These are phyloP conservation scores for Colletotrichum agaves DNA, from an alignment of 2,329 filamentous ascomycete species.

Conservation along the genomic window DNA sequence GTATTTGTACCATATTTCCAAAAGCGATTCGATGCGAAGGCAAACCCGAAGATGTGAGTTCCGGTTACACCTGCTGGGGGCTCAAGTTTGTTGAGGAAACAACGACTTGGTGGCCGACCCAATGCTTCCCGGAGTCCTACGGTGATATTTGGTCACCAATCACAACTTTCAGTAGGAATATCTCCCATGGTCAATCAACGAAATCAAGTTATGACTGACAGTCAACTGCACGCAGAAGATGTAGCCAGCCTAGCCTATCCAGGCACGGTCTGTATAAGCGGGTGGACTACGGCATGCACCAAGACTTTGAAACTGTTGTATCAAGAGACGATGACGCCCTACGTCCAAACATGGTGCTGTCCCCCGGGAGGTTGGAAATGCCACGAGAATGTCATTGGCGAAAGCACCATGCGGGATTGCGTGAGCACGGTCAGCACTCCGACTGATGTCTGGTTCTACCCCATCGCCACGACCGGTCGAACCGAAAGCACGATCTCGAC, in stretches of 20 bases:
- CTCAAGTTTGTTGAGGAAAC: not conserved
- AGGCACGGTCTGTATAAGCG: conserved; percentile 28
- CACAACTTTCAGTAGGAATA: not conserved
- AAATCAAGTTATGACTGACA: too few relatives aligned
- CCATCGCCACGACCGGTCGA: not conserved
- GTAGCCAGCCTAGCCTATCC: conserved; percentile 13
- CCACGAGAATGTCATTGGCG: not conserved
- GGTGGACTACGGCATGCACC: conserved; percentile 20
- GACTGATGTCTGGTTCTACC: conserved; percentile 14
- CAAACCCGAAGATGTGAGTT: not conserved
- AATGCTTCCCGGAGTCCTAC: too few relatives aligned
- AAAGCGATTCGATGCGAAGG: conserved; percentile 1
- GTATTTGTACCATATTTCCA: not conserved
- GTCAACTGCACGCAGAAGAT: not conserved
- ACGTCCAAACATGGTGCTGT: conserved; percentile 23
- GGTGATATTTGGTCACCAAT: not conserved
- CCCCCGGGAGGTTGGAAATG: conserved; percentile 2
- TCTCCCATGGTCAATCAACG: not conserved
- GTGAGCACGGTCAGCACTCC: conserved; percentile 11
- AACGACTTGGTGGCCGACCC: too few relatives aligned
- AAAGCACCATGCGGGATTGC: conserved; percentile 3
- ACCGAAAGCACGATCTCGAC: not conserved
- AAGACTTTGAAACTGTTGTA: not conserved
- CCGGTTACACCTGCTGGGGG: not conserved
- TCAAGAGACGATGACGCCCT: not conserved